Evolutionary conservation across 2,329 filamentous ascomycete species (phyloP).

Genomic region (Pestalotiopsis sp.): DNA sequence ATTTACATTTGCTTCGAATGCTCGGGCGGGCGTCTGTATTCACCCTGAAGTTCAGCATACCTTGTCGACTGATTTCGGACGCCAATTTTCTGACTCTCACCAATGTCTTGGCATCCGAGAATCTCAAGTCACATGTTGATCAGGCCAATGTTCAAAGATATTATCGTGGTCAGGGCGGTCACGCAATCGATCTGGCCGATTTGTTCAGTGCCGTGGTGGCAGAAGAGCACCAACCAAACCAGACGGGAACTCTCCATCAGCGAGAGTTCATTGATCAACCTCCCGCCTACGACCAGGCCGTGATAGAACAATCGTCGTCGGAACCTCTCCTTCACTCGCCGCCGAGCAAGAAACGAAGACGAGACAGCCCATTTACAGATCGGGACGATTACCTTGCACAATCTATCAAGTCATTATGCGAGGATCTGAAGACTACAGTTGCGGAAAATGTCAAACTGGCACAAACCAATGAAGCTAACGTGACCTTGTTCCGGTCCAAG

Average conservation of each 20-base stretch:
- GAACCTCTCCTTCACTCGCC: slow-evolving; percentile 4
- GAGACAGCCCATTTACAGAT: not conserved
- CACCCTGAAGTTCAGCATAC: not conserved
- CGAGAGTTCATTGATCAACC: not conserved
- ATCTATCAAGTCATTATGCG: not conserved
- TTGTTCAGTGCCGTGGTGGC: not conserved
- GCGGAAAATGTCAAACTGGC: not conserved
- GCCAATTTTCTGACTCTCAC: not conserved
- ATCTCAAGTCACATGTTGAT: not conserved
- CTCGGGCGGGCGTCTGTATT: not conserved
- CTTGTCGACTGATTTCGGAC: not conserved
- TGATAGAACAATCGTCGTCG: not conserved
- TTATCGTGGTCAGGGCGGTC: slow-evolving; percentile 9
- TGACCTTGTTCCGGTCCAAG: not conserved
- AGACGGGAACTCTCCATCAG: not conserved
- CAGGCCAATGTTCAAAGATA: slow-evolving; percentile 7
- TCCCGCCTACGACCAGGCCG: slow-evolving; percentile 5
- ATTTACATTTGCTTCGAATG: not conserved
- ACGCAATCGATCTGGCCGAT: not conserved
- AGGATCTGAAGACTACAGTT: not conserved
- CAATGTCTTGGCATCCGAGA: not conserved
- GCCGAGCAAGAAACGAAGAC: slow-evolving; percentile 4
- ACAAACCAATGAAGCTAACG: not conserved
- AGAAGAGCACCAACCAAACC: not conserved
- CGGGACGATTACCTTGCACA: not conserved